These are phyloP conservation scores for Pythium aquatile DNA, from an alignment of 352 stramenopile genomes.

Conservation along the genomic window DNA sequence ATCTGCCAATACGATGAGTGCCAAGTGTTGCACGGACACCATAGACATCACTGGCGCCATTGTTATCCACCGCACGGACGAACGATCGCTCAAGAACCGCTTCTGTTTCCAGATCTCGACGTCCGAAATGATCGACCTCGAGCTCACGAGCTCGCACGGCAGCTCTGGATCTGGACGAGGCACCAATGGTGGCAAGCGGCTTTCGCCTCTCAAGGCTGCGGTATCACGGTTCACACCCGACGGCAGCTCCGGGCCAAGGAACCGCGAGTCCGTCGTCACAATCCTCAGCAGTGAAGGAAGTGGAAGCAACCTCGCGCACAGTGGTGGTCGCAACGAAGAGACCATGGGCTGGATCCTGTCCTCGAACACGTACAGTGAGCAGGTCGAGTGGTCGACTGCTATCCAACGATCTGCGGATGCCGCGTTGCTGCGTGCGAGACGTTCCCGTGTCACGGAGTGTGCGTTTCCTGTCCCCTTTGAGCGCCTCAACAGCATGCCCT, in stretches of 20 bases:
- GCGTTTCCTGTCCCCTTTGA: conserved; percentile 43
- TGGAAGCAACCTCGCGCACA: conserved; percentile 16
- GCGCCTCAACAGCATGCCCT: conserved; percentile 35
- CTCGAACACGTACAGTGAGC: conserved; percentile 57
- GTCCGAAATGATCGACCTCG: conserved; percentile 29
- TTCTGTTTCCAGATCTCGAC: conserved; percentile 85
- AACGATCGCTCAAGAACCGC: conserved; percentile 60
- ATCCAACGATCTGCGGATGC: conserved; percentile 72
- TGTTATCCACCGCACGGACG: conserved; percentile 76
- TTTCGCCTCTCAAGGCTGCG: conserved; percentile 65
- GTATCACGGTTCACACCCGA: conserved; percentile 36
- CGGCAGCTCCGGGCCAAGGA: background rate
- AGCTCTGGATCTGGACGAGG: conserved; percentile 3
- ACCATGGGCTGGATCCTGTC: conserved; percentile 71
- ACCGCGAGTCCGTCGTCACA: conserved; percentile 25
- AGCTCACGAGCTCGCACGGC: conserved; percentile 1
- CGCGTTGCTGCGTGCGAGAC: conserved; percentile 53
- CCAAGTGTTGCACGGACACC: conserved; percentile 56
- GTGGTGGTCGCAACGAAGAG: conserved; percentile 17
- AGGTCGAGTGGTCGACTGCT: conserved; percentile 59
- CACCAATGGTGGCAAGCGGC: conserved; percentile 32
- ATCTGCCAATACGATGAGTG: conserved; percentile 24
- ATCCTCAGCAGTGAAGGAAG: conserved; percentile 31
- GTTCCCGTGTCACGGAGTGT: conserved; percentile 56
- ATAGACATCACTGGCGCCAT: conserved; percentile 75